These are phyloP conservation scores for Ganoderma resinaceum DNA, from an alignment of 1,284 basidiomycete genomes.

Conservation along the genomic window DNA sequence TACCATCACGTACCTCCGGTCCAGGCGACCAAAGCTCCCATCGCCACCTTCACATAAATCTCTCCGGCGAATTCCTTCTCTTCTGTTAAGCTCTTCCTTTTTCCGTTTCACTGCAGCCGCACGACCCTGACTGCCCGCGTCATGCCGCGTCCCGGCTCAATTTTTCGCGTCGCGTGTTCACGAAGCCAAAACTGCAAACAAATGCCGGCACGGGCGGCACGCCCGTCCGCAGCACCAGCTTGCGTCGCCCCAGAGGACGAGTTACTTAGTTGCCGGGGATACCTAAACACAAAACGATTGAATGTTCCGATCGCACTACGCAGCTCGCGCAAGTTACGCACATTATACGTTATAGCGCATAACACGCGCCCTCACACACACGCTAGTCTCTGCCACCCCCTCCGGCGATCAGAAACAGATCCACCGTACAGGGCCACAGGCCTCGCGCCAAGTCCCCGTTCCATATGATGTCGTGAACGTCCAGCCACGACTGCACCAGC, in stretches of 20 bases:
- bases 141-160: constrained; percentile 1
- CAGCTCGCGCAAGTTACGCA: background rate
- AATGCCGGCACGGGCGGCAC: background rate
- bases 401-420: constrained; percentile 1
- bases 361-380: background rate
- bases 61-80: background rate
- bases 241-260: background rate
- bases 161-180: background rate
- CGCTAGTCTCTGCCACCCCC: background rate
- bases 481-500: background rate
- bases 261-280: constrained; percentile 3
- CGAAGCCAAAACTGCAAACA: background rate
- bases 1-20: background rate
- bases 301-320: background rate
- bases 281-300: background rate
- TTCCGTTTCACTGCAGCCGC: background rate
- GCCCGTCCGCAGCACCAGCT: background rate
- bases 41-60: background rate
- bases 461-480: background rate
- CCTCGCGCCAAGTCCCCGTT: background rate
- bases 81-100: background rate
- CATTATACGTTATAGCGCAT: background rate
- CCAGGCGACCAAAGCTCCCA: background rate
- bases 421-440: background rate
- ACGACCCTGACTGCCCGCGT: constrained; percentile 1